Conservation (phyloP, 345 rosid genomes). For the Euphorbia tirucalli region DNA sequence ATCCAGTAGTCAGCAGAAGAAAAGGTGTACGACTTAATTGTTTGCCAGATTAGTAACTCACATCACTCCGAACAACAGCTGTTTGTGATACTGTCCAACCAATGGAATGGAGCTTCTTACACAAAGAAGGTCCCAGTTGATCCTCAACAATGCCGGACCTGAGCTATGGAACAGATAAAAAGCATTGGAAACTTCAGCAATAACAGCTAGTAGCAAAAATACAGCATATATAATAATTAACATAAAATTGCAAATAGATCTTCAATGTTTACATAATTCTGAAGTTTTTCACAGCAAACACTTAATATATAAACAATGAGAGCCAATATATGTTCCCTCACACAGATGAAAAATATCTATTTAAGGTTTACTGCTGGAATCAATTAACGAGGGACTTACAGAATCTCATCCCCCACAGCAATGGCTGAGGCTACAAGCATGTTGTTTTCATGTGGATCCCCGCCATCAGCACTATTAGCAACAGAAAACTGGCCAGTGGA, state of each 20-base stretch:
- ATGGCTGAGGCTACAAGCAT: slow-evolving; percentile 61
- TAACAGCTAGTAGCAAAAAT: background rate
- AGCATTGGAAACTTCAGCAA: slow-evolving; percentile 34
- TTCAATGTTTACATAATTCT: too few relatives aligned
- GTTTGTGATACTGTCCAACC: slow-evolving; percentile 78
- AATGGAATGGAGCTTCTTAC: slow-evolving; percentile 69
- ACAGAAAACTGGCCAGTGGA: slow-evolving; percentile 19
- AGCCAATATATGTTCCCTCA: too few relatives aligned
- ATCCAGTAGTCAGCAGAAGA: background rate
- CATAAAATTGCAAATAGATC: too few relatives aligned
- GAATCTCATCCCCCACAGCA: slow-evolving; percentile 95
- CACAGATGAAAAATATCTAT: too few relatives aligned
- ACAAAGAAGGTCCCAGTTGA: slow-evolving; percentile 65
- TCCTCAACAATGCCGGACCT: slow-evolving; percentile 97
- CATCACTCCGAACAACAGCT: slow-evolving; percentile 69
- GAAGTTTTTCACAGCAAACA: too few relatives aligned
- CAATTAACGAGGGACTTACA: slow-evolving; percentile 62
- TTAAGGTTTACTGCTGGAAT: too few relatives aligned
- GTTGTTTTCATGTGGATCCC: slow-evolving; percentile 42
- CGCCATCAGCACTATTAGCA: slow-evolving; percentile 33
- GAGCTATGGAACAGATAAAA: slow-evolving; percentile 90
- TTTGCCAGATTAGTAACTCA: slow-evolving; percentile 46
- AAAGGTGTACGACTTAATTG: background rate
- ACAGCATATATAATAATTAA: too few relatives aligned
- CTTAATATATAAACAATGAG: too few relatives aligned